phyloP scores from a whole-genome alignment of 768 basidiomycete genomes.

The Leucosporidium yakuticum region DNA sequence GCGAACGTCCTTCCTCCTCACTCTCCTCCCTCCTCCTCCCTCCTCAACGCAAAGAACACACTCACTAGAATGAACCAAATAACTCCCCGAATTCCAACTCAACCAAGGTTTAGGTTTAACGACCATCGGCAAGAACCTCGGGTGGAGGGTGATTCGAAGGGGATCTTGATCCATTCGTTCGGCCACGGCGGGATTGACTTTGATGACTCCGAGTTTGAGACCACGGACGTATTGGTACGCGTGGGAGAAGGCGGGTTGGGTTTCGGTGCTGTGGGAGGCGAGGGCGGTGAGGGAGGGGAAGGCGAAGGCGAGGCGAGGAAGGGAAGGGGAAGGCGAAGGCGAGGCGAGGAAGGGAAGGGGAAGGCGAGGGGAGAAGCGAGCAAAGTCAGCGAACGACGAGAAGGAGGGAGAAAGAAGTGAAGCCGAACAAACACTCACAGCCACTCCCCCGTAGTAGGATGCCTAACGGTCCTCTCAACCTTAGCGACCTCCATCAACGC shows the following conservation, averaged over 20 bases:
- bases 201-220: conserved; percentile 84
- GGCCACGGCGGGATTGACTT: conserved; percentile 71
- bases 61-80: conserved; percentile 70
- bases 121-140: conserved; percentile 93
- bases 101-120: conserved; percentile 85
- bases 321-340: no score
- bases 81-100: conserved; percentile 68
- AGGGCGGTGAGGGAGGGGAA: not conserved
- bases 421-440: conserved; percentile 43
- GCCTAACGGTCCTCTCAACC: conserved; percentile 48
- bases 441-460: conserved; percentile 58
- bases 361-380: not conserved
- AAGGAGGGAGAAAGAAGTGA: not conserved
- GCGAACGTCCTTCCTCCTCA: no score
- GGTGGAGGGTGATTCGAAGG: conserved; percentile 67
- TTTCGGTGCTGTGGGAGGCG: conserved; percentile 49
- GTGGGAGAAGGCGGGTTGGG: conserved; percentile 85
- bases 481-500: conserved; percentile 76
- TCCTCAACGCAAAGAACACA: not conserved
- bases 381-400: conserved; percentile 7
- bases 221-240: conserved; percentile 91
- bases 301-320: not conserved
- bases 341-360: not conserved
- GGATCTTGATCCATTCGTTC: conserved; percentile 70
- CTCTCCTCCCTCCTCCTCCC: not conserved